phyloP scores from a whole-genome alignment of 106 monocot genomes.

The Xerophyta viscosa region DNA sequence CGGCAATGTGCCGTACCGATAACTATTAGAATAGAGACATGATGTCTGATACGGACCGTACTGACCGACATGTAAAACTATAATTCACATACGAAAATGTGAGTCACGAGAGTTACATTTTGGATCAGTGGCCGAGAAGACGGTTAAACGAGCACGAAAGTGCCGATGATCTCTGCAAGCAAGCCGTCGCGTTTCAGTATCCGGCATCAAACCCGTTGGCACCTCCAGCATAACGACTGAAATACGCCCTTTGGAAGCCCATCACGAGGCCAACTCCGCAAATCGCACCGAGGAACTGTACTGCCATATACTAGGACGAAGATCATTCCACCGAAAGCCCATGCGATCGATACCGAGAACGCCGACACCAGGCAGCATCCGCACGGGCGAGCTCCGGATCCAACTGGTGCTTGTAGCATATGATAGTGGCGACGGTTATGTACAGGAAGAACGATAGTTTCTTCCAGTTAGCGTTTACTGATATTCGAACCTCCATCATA shows the following conservation, averaged over 20 bases:
- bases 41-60: no score
- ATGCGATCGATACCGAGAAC: no score
- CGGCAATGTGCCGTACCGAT: no score
- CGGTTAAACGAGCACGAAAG: conserved; percentile 66
- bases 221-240: conserved; percentile 22
- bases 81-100: conserved; percentile 6
- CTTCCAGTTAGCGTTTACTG: no score
- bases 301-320: conserved; percentile 17
- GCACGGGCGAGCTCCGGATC: conserved; percentile 19
- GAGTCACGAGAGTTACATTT: conserved; percentile 59
- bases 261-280: conserved; percentile 33
- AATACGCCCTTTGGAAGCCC: conserved; percentile 32
- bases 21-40: no score
- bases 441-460: no score
- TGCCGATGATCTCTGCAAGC: conserved; percentile 50
- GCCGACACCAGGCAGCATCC: conserved; percentile 7
- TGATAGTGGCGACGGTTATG: no score
- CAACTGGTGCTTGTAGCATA: background rate
- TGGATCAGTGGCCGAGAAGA: conserved; percentile 69
- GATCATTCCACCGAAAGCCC: no score
- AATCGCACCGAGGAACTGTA: conserved; percentile 40
- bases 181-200: background rate
- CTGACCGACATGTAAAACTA: conserved; percentile 3
- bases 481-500: no score
- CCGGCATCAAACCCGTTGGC: conserved; percentile 19